phyloP scores from a whole-genome alignment of 1,284 basidiomycete genomes.

The Apiotrichum mycotoxinovorans region DNA sequence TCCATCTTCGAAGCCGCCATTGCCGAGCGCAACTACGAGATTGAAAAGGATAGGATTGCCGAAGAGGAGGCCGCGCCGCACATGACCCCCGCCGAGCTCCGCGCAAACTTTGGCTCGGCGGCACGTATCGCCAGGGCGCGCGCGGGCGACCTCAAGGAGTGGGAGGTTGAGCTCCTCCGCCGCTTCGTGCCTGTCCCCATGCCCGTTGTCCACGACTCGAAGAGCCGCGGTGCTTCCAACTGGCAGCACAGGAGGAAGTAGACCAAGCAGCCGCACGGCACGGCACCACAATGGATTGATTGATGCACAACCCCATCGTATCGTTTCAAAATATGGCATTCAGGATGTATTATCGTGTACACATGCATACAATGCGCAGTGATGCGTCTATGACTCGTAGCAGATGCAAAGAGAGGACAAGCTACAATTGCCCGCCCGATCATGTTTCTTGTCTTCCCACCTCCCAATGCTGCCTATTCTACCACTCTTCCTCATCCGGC shows the following conservation, averaged over 20 bases:
- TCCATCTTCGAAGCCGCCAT: conserved; percentile 67
- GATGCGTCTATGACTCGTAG: background rate
- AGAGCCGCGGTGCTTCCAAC: conserved; percentile 3
- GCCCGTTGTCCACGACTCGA: conserved; percentile 23
- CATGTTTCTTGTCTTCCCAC: too few relatives aligned
- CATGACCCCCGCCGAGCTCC: conserved; percentile 30
- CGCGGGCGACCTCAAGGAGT: conserved; percentile 35
- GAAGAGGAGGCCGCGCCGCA: conserved; percentile 51
- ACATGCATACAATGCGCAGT: conserved; percentile 4
- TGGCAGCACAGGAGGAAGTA: too few relatives aligned
- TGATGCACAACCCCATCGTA: too few relatives aligned
- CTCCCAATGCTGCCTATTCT: background rate
- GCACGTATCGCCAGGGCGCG: conserved; percentile 58
- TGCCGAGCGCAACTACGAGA: conserved; percentile 35
- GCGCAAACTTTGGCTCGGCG: conserved; percentile 21
- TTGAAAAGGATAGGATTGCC: conserved; percentile 53
- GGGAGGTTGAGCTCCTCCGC: conserved; percentile 46
- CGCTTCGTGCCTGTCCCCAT: conserved; percentile 39
- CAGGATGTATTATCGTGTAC: background rate
- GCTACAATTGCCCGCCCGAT: too few relatives aligned
- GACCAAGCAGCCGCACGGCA: too few relatives aligned
- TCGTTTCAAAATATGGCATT: background rate
- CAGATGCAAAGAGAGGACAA: background rate
- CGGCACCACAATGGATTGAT: too few relatives aligned
- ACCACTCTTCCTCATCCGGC: conserved; percentile 25